These are phyloP conservation scores for Selaginella moellendorffii DNA, from an alignment of 75 land plant genomes.

Conservation along the genomic window DNA sequence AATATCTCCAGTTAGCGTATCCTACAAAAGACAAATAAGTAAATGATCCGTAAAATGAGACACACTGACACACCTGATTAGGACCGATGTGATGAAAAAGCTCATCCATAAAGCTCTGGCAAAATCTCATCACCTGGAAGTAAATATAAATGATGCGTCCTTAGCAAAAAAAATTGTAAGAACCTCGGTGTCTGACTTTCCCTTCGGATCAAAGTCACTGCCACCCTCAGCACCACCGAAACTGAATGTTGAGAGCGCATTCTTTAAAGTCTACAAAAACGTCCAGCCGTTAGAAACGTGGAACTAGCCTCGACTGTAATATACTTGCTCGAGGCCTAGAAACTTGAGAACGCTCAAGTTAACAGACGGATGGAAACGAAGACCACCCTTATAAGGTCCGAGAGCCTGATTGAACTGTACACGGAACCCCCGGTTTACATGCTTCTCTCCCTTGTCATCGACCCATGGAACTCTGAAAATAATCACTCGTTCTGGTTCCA, in stretches of 20 bases:
- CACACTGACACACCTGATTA: neutral
- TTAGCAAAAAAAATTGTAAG: neutral
- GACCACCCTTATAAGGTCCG: conserved; percentile 7
- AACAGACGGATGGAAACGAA: conserved; percentile 7
- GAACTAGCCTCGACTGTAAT: neutral
- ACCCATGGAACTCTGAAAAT: conserved; percentile 9
- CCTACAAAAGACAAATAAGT: too few species aligned
- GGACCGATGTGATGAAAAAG: conserved; percentile 1
- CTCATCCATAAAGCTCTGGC: conserved; percentile 10
- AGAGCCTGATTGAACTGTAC: conserved; percentile 6
- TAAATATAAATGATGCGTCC: neutral
- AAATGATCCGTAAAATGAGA: neutral
- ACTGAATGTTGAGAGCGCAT: neutral
- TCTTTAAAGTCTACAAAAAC: conserved; percentile 4
- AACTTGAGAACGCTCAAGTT: conserved; percentile 5
- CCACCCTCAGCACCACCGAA: conserved; percentile 6
- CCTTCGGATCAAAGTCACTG: conserved; percentile 5
- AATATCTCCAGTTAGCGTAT: neutral
- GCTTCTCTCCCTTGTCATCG: conserved; percentile 6
- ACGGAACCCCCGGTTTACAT: conserved; percentile 1
- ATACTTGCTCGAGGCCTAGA: conserved; percentile 7
- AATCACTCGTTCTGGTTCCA: conserved; percentile 4
- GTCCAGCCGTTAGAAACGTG: neutral
- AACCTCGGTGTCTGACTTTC: neutral
- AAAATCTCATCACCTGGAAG: conserved; percentile 3